Base-by-base conservation (phyloP, 768 basidiomycete species). In the Agrocybe praecox region DNA sequence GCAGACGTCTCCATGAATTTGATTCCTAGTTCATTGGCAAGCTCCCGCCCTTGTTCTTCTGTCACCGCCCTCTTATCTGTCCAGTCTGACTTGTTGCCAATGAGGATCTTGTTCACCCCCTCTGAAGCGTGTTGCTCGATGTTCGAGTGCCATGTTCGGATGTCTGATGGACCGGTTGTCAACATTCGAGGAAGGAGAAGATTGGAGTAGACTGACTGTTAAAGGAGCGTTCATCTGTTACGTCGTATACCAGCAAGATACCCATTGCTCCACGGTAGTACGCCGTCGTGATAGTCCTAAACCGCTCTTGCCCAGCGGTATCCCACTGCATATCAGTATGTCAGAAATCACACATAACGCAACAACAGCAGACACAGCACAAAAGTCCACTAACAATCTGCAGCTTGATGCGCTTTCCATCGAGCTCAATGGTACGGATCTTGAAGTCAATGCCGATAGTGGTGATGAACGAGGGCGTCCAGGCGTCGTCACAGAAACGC, bases 231-330 rank as follows among this genome's bases (percentile, higher is more conserved):
- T 95, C 91, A 72, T 96, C 94, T 32, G 95, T 96, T 33, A 98
- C 96, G 68, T 96, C 94, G 74, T 98, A 99, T n/a, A 99, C 96
- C 55, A 99, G 84, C 53, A 99, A 81, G 67, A 98, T 99, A 52
- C 97, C 97, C 88, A 97, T 96, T 19, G 97, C 97, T 34, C 96
- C 96, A 61, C 97, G 92, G 81, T 99, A 99, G 76, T 99, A 99
- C 11, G 97, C 94, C 19, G 96, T 96, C 45, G 97, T 98, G 72
- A 99, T 98, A 18, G 97, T 98, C 69, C 96, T 83, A 80, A 98
- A 98, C 23, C 96, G 90, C 78, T 99, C 97, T 79, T 98, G 96
- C 29, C 97, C 97, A 54, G 96, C 96, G 57, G 96, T 99, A 72
- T 98, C 96, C 96, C 96, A 98, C 96, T 98, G 52, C 23, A 52